A percentile compares a stretch with the other conserved stretches of the same genome.
phyloP scores from a whole-genome alignment of 192 early-diverging fungal species.

The Mortierella alpina region DNA sequence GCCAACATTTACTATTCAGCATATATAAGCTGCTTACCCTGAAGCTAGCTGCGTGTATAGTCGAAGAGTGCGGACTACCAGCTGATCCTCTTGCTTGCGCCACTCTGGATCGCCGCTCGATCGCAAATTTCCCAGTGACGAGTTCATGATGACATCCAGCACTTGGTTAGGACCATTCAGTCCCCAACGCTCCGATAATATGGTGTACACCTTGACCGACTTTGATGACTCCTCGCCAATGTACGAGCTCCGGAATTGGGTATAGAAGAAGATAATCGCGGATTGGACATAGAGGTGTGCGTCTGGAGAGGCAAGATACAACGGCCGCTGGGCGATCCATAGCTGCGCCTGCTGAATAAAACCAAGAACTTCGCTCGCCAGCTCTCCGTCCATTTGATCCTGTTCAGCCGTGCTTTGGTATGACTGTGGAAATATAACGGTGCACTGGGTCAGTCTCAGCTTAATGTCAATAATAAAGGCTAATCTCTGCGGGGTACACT shows the following conservation, averaged over 20 bases:
- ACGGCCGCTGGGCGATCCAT: conserved; percentile 58
- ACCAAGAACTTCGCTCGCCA: conserved; percentile 74
- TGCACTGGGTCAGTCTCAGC: too few species aligned
- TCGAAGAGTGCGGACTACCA: conserved; percentile 66
- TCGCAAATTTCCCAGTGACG: conserved; percentile 42
- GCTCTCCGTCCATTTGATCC: conserved; percentile 81
- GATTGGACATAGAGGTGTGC: conserved; percentile 78
- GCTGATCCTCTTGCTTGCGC: conserved; percentile 38
- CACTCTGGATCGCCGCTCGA: conserved; percentile 47
- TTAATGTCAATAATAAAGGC: too few species aligned
- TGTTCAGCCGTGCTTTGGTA: conserved; percentile 83
- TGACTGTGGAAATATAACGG: conserved; percentile 50
- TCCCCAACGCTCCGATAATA: conserved; percentile 73
- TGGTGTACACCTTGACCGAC: conserved; percentile 72
- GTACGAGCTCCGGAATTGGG: conserved; percentile 82
- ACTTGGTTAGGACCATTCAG: conserved; percentile 71
- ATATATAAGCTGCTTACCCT: conserved; percentile 53
- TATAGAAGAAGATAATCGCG: conserved; percentile 84
- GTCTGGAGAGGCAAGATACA: conserved; percentile 58
- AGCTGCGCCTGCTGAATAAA: conserved; percentile 76
- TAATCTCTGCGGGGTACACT: neutral
- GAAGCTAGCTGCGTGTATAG: conserved; percentile 82
- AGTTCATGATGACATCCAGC: conserved; percentile 71
- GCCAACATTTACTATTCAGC: neutral
- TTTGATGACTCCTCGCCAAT: conserved; percentile 76